phyloP scores from a whole-genome alignment of 768 basidiomycete genomes.

The Psilocybe subaeruginosa region DNA sequence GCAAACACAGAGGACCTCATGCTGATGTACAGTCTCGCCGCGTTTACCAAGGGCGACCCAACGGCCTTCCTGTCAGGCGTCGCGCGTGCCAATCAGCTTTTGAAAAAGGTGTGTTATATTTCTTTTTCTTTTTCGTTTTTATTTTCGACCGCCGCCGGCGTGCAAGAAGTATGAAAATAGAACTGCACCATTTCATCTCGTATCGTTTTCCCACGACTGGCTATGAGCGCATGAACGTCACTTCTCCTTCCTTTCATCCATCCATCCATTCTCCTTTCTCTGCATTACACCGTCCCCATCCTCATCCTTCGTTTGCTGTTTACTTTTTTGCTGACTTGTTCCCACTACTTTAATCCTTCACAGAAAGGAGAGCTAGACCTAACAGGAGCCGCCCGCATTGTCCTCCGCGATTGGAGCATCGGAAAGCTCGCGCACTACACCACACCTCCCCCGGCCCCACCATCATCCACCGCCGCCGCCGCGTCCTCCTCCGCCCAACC shows the following conservation, averaged over 20 bases:
- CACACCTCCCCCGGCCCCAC: conserved; percentile 41
- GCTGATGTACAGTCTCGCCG: conserved; percentile 85
- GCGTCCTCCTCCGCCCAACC: conserved; percentile 7
- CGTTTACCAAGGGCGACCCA: conserved; percentile 69
- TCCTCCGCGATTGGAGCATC: conserved; percentile 85
- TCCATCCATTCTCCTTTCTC: no score
- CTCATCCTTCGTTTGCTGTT: no score
- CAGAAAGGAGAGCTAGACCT: conserved; percentile 78
- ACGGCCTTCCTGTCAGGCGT: conserved; percentile 77
- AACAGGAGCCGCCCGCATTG: conserved; percentile 71
- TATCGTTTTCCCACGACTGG: not conserved
- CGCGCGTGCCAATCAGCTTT: conserved; percentile 72
- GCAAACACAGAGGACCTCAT: conserved; percentile 83
- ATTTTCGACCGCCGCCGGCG: not conserved
- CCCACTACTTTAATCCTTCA: not conserved
- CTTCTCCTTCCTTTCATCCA: not conserved
- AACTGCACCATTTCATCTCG: not conserved
- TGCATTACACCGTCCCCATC: no score
- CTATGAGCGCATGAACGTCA: conserved; percentile 15
- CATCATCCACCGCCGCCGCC: not conserved
- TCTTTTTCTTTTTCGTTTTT: conserved; percentile 1
- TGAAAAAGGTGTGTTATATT: conserved; percentile 66
- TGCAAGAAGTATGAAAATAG: not conserved
- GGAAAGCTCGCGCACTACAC: conserved; percentile 79
- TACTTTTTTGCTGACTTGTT: conserved; percentile 1